A percentile compares a stretch with the other conserved stretches of the same genome.
These are phyloP conservation scores for Rhizopogon salebrosus DNA, from an alignment of 768 basidiomycete genomes.

Conservation along the genomic window DNA sequence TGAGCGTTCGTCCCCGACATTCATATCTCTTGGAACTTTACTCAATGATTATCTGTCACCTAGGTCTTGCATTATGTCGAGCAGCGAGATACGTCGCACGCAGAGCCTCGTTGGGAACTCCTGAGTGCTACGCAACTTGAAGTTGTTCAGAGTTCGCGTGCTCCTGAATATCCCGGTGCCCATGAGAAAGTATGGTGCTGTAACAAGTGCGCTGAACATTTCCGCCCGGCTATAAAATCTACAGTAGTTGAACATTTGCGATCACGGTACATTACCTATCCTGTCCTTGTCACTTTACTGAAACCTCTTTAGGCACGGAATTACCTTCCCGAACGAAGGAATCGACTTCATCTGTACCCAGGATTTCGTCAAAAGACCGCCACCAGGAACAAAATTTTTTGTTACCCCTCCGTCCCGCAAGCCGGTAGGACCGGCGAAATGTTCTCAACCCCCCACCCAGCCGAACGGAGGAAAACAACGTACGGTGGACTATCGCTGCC, in stretches of 20 bases:
- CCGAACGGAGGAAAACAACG: background rate
- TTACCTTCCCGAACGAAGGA: background rate
- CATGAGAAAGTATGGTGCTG: background rate
- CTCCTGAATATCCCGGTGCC: background rate
- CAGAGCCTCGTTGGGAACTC: background rate
- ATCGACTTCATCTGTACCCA: background rate
- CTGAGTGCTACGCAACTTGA: background rate
- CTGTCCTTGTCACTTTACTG: background rate
- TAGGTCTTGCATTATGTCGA: slow-evolving; percentile 1
- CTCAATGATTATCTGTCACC: background rate
- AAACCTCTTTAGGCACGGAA: background rate
- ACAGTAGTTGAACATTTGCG: background rate
- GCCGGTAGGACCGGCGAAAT: background rate
- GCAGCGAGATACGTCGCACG: background rate
- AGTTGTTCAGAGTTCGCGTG: background rate
- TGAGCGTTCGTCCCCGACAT: background rate
- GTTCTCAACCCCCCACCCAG: background rate
- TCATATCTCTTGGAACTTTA: background rate
- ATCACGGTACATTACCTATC: background rate
- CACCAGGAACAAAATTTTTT: background rate
- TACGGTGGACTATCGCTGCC: background rate
- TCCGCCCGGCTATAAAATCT: background rate
- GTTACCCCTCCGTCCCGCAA: background rate
- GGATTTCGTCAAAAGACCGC: background rate
- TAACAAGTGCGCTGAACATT: background rate